phyloP scores from a whole-genome alignment of 2,329 filamentous ascomycete genomes.

The Penicillium sp. region DNA sequence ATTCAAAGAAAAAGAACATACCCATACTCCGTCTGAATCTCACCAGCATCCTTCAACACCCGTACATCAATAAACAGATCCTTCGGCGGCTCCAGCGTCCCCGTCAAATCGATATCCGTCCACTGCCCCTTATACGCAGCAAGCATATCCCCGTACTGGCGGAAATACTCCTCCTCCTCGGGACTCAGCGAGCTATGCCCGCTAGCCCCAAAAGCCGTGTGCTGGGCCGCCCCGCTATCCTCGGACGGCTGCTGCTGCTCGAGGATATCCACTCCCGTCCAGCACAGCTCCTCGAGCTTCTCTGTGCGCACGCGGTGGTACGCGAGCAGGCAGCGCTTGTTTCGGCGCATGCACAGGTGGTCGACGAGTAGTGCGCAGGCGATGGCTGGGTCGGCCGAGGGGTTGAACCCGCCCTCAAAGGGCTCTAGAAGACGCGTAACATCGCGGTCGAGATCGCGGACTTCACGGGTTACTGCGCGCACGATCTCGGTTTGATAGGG shows the following conservation, averaged over 20 bases:
- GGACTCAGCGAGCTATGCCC: slow-evolving; percentile 75
- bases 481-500: slow-evolving; percentile 91
- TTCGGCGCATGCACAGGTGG: slow-evolving; percentile 89
- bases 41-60: slow-evolving; percentile 92
- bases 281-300: slow-evolving; percentile 89
- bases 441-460: slow-evolving; percentile 88
- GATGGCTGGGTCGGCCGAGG: slow-evolving; percentile 73
- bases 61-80: slow-evolving; percentile 97
- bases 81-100: slow-evolving; percentile 86
- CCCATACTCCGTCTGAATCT: slow-evolving; percentile 99
- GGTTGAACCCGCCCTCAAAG: slow-evolving; percentile 82
- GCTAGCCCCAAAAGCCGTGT: slow-evolving; percentile 14
- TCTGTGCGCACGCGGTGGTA: slow-evolving; percentile 90
- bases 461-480: slow-evolving; percentile 81
- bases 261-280: slow-evolving; percentile 80
- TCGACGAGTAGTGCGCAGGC: slow-evolving; percentile 89
- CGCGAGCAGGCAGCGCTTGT: slow-evolving; percentile 91
- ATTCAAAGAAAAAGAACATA: slow-evolving; percentile 47
- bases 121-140: slow-evolving; percentile 98
- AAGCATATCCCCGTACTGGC: slow-evolving; percentile 85
- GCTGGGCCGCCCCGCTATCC: slow-evolving; percentile 25
- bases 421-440: slow-evolving; percentile 74
- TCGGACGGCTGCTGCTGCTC: slow-evolving; percentile 61
- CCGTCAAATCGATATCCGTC: slow-evolving; percentile 96
- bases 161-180: slow-evolving; percentile 93